Conservation (phyloP, 129 eudicot genomes). For the Flaveria linearis region DNA sequence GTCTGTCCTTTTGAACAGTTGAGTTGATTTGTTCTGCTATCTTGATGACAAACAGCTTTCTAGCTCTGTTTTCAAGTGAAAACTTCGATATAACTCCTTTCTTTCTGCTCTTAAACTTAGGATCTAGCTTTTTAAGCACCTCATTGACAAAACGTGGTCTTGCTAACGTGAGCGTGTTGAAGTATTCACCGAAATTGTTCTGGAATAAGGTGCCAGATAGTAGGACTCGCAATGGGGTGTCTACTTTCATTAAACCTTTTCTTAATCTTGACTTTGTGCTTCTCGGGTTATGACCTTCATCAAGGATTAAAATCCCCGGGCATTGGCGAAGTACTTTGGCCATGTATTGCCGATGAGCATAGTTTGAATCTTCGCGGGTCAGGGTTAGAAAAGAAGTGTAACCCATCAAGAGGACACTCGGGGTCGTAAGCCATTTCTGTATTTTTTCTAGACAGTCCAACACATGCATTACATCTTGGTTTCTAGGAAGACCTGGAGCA, state of each 20-base stretch:
- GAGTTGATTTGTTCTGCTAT: constrained; percentile 78
- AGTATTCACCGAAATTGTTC: constrained; percentile 95
- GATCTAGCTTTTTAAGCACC: constrained; percentile 78
- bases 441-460: constrained; percentile 92
- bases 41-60: constrained; percentile 78
- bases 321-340: constrained; percentile 77
- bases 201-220: constrained; percentile 93
- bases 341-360: constrained; percentile 92
- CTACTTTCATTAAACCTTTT: constrained; percentile 85
- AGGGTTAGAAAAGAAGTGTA: constrained; percentile 88
- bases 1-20: constrained; percentile 51
- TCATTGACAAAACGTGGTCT: constrained; percentile 80
- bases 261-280: constrained; percentile 95
- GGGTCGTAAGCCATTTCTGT: constrained; percentile 88
- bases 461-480: constrained; percentile 96
- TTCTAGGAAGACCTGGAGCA: constrained; percentile 68
- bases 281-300: constrained; percentile 98
- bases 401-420: constrained; percentile 97
- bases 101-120: constrained; percentile 60
- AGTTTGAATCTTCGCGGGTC: constrained; percentile 88
- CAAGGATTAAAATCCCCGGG: constrained; percentile 86
- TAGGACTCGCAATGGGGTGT: constrained; percentile 71
- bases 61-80: constrained; percentile 83
- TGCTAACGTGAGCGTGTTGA: constrained; percentile 88
- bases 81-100: constrained; percentile 55